A percentile compares a stretch with the other conserved stretches of the same genome.
Conservation (phyloP, 139 green algal species). For the Chlamydomonas sp. region DNA sequence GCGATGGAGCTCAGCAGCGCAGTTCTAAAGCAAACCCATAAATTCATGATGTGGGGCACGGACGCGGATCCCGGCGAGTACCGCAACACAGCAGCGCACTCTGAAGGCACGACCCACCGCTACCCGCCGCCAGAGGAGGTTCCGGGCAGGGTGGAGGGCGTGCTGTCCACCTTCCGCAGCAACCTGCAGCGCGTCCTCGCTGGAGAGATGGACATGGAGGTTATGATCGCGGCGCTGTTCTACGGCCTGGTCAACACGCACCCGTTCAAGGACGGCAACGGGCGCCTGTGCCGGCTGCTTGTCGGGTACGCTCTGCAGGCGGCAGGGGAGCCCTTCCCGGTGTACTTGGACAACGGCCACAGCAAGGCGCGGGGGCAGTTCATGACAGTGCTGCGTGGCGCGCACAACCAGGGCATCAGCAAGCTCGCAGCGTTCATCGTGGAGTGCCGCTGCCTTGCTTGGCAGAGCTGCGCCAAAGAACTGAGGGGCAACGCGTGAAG, state of each 20-base stretch:
- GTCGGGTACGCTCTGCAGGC: constrained; percentile 16
- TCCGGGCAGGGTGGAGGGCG: background rate
- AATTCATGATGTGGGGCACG: constrained; percentile 33
- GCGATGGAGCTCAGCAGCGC: background rate
- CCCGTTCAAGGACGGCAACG: constrained; percentile 46
- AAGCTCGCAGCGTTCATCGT: constrained; percentile 32
- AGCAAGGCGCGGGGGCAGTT: constrained; percentile 26
- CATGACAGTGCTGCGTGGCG: constrained; percentile 30
- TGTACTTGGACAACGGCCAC: constrained; percentile 38
- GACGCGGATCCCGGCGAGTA: background rate
- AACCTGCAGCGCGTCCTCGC: background rate
- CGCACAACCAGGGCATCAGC: constrained; percentile 22
- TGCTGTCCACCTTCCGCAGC: constrained; percentile 19
- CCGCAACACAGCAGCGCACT: constrained; percentile 9
- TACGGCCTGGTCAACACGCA: constrained; percentile 42
- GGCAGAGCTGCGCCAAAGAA: constrained; percentile 8
- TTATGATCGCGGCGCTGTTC: constrained; percentile 14
- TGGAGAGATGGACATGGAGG: background rate
- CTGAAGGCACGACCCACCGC: constrained; percentile 27
- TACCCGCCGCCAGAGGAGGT: constrained; percentile 23
- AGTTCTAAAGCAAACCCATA: background rate
- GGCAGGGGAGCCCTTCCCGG: constrained; percentile 36
- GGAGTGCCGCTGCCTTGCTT: constrained; percentile 31
- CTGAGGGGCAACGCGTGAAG: no score
- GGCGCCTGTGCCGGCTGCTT: constrained; percentile 40